phyloP scores from a whole-genome alignment of 176 grass and related monocot genomes.

The Triticum urartu region DNA sequence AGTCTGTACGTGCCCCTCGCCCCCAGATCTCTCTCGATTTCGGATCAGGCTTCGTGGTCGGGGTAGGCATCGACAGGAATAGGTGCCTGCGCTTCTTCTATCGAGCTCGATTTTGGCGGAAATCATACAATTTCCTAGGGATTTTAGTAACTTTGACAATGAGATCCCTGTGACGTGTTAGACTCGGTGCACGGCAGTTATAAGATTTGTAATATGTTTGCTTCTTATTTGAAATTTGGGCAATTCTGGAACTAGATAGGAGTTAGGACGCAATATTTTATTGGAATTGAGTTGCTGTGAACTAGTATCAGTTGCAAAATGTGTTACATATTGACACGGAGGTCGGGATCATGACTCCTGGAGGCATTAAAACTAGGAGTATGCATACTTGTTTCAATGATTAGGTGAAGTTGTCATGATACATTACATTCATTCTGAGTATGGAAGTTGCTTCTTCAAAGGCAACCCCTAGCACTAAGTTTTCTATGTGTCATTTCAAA shows the following conservation, averaged over 20 bases:
- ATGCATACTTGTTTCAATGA: not conserved
- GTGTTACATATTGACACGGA: not conserved
- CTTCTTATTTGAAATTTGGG: not conserved
- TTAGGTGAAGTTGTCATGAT: not conserved
- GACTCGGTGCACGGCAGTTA: not conserved
- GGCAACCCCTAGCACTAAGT: not conserved
- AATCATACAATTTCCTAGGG: not conserved
- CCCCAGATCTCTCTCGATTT: not conserved
- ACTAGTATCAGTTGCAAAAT: not conserved
- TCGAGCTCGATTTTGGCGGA: not conserved
- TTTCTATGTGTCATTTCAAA: not conserved
- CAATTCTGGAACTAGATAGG: not conserved
- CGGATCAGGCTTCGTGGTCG: not conserved
- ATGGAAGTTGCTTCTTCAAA: not conserved
- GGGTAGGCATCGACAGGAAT: not conserved
- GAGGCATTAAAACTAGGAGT: not conserved
- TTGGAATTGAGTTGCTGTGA: not conserved
- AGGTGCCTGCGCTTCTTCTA: not conserved
- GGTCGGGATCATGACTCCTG: not conserved
- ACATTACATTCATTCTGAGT: not conserved
- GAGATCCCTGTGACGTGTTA: not conserved
- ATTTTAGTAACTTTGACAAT: not conserved
- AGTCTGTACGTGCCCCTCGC: constrained; percentile 68
- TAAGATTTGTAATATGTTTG: not conserved
- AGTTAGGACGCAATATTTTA: not conserved